These are phyloP conservation scores for Seiridium unicorne DNA, from an alignment of 2,329 filamentous ascomycete genomes.

Conservation along the genomic window DNA sequence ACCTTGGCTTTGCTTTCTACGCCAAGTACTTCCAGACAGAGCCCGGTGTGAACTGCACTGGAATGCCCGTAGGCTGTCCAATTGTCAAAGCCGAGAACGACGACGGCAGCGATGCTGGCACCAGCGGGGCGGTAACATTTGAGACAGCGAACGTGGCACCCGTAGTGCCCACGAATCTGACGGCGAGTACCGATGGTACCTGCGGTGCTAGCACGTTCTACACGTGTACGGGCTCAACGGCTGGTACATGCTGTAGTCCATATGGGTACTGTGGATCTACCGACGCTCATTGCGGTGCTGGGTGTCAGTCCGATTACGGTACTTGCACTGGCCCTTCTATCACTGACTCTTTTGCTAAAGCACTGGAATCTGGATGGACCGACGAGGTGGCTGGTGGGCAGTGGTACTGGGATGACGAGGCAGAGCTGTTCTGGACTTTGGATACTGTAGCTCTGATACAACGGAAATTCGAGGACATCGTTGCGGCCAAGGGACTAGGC, in stretches of 20 bases:
- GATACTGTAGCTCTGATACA: constrained; percentile 62
- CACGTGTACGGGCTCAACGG: constrained; percentile 24
- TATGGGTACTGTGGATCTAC: constrained; percentile 31
- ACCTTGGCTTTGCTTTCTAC: constrained; percentile 67
- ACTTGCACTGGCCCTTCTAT: constrained; percentile 50
- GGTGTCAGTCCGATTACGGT: constrained; percentile 31
- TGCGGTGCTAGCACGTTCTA: constrained; percentile 28
- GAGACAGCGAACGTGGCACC: constrained; percentile 28
- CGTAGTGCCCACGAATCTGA: constrained; percentile 21
- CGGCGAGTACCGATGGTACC: constrained; percentile 23
- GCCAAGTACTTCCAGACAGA: constrained; percentile 62
- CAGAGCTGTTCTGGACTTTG: constrained; percentile 71
- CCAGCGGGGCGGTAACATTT: constrained; percentile 58
- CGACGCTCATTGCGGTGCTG: constrained; percentile 7
- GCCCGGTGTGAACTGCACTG: constrained; percentile 35
- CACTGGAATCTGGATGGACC: constrained; percentile 49
- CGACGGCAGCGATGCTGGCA: constrained; percentile 55
- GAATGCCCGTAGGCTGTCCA: constrained; percentile 49
- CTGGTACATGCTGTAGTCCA: constrained; percentile 29
- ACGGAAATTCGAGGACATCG: constrained; percentile 60
- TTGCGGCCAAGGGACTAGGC: constrained; percentile 55
- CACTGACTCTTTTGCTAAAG: constrained; percentile 54
- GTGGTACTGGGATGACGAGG: constrained; percentile 63
- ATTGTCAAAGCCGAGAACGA: constrained; percentile 58
- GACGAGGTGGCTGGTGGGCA: constrained; percentile 61